Evolutionary conservation across 2,329 filamentous ascomycete genomes (phyloP), one percentile per base, ranked within the genome.

Genomic region (Penicillium freii): DNA sequence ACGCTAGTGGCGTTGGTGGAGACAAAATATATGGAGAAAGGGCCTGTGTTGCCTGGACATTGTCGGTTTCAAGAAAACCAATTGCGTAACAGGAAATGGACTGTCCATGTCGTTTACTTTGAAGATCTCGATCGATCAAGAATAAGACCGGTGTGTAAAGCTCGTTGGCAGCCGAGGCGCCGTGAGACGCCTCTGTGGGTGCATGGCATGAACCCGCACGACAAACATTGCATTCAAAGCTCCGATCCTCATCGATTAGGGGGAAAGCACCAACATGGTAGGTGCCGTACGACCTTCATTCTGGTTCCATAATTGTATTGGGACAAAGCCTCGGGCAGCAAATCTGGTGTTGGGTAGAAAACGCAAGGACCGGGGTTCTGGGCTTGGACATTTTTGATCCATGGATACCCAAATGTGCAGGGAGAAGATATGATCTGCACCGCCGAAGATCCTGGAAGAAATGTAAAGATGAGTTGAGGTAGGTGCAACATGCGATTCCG

Each of bases 81-180:
- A 61, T 60, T 48, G 56, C 45, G 50, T 42, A 39, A 56, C 21
- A 33, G 34, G 46, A 58, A 48, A 51, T 53, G 51, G 48, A 44
- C 31, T 31, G n/a, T 29, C 36, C 40, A n/a, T 60, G 27, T 51
- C 38, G 50, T 13, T 21, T 58, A 50, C 48, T 45, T 49, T 51
- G 49, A 40, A 54, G 57, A 66, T 61, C 60, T 60, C 51, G 62
- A 64, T 66, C 56, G 63, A 66, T 66, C 57, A 47, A 58, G 44
- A 33, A 54, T 42, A 42, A 51, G 34, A 53, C 51, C 52, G 46
- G 57, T 57, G 44, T 47, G 38, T 34, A 31, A 34, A 47, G 50
- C 40, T 46, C 43, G 53, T 54, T 66, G 56, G 50, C 49, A 52
- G 50, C 39, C 36, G 53, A 34, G 39, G 44, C 51, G 38, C 52